These are phyloP conservation scores for Meripilus lineatus DNA, from an alignment of 1,284 basidiomycete species.

Conservation along the genomic window DNA sequence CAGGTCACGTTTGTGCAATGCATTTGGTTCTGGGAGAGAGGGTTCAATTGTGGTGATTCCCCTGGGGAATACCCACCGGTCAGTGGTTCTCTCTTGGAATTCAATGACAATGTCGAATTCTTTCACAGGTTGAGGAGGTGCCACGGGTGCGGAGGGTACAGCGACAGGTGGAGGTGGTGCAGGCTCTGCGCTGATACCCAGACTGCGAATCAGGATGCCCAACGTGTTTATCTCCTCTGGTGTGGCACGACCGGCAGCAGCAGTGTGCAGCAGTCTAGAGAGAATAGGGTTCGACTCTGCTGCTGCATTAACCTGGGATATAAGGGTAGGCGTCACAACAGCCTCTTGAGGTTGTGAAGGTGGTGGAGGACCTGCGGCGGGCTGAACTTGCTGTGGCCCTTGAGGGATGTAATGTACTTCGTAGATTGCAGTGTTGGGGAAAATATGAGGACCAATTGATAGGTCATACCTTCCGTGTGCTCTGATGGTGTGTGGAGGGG, in stretches of 20 bases:
- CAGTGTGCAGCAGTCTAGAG: conserved; percentile 56
- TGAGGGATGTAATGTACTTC: conserved; percentile 54
- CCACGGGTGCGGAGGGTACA: conserved; percentile 1
- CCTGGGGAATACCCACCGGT: conserved; percentile 63
- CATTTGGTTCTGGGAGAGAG: not conserved
- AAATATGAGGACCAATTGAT: conserved; percentile 67
- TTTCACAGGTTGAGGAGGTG: conserved; percentile 23
- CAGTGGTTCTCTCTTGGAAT: conserved; percentile 54
- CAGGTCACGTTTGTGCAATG: not conserved
- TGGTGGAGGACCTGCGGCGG: not conserved
- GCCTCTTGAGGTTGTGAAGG: not conserved
- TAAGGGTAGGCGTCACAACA: conserved; percentile 48
- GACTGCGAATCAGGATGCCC: conserved; percentile 56
- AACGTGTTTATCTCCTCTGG: conserved; percentile 60
- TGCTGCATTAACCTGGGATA: conserved; percentile 59
- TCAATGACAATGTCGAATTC: conserved; percentile 67
- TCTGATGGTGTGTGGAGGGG: conserved; percentile 61
- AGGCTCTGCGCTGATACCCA: conserved; percentile 29
- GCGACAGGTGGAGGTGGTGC: conserved; percentile 10
- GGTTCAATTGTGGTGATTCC: conserved; percentile 44
- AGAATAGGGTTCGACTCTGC: conserved; percentile 60
- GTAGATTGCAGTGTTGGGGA: conserved; percentile 58
- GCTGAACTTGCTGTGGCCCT: conserved; percentile 9
- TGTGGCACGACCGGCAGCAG: conserved; percentile 52
- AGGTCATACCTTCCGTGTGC: conserved; percentile 61